Evolutionary conservation across 2,329 filamentous ascomycete species (phyloP).

Genomic region (Fusarium anthophilum): DNA sequence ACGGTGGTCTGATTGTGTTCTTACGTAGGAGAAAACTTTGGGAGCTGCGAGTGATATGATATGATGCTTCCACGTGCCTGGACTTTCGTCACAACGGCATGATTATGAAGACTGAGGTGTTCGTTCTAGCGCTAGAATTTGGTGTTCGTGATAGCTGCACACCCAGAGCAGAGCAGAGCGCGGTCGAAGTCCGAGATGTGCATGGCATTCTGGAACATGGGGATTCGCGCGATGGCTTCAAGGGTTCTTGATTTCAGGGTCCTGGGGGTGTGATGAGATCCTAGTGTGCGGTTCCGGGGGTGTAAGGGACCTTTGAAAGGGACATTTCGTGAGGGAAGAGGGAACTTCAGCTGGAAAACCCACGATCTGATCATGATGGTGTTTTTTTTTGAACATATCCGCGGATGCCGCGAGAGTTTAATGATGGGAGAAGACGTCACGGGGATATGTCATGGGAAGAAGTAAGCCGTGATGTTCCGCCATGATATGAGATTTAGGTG

Average conservation of each 20-base stretch:
- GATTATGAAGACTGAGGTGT: neutral
- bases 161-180: neutral
- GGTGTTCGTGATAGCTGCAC: neutral
- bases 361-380: neutral
- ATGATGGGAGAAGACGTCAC: neutral
- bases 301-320: neutral
- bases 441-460: neutral
- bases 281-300: neutral
- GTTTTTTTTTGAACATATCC: neutral
- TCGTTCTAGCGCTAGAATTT: neutral
- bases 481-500: neutral
- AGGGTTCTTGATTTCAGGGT: neutral
- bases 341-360: neutral
- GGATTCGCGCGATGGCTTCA: neutral
- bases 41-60: constrained; percentile 1
- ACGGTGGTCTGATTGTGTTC: constrained; percentile 9
- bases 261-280: neutral
- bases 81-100: neutral
- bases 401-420: neutral
- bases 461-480: neutral
- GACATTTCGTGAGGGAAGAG: neutral
- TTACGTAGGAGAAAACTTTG: neutral
- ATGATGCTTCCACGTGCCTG: constrained; percentile 17
- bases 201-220: neutral
- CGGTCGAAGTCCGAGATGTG: neutral